Evolutionary conservation across 805 yeast species (phyloP).

Genomic region (Clavispora santaluciae): DNA sequence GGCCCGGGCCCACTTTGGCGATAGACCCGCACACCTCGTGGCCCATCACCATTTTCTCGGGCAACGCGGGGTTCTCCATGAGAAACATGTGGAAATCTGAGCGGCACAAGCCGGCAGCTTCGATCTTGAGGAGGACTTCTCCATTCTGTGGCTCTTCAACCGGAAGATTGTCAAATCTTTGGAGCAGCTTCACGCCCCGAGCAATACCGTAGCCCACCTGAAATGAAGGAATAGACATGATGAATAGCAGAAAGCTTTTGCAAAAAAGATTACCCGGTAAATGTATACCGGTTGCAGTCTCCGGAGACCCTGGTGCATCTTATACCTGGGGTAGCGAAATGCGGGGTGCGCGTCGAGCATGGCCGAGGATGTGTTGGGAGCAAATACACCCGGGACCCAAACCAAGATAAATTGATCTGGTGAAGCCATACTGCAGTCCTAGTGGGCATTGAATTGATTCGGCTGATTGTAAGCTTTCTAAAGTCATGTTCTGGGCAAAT

Average conservation of each 20-base stretch:
- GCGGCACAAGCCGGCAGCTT: slow-evolving; percentile 41
- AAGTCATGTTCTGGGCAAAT: too few relatives aligned
- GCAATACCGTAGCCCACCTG: slow-evolving; percentile 32
- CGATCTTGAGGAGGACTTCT: slow-evolving; percentile 34
- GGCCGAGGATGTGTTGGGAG: not conserved
- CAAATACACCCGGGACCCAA: too few relatives aligned
- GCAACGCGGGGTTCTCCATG: slow-evolving; percentile 12
- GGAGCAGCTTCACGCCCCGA: slow-evolving; percentile 22
- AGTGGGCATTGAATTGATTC: too few relatives aligned
- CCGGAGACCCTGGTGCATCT: not conserved
- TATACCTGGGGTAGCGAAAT: not conserved
- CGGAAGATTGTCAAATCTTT: slow-evolving; percentile 24
- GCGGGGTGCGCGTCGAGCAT: not conserved
- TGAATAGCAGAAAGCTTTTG: not conserved
- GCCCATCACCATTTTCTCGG: slow-evolving; percentile 38
- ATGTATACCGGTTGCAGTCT: too few relatives aligned
- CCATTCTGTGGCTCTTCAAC: slow-evolving; percentile 25
- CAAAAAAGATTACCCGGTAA: too few relatives aligned
- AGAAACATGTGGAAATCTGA: slow-evolving; percentile 38
- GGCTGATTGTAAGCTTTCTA: too few relatives aligned
- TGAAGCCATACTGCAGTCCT: too few relatives aligned
- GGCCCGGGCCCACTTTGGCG: slow-evolving; percentile 23
- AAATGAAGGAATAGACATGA: slow-evolving; percentile 21
- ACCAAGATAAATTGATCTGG: too few relatives aligned
- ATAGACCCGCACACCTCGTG: slow-evolving; percentile 41